Evolutionary conservation across 345 rosid genomes (phyloP).

Genomic region (Populus simonii): DNA sequence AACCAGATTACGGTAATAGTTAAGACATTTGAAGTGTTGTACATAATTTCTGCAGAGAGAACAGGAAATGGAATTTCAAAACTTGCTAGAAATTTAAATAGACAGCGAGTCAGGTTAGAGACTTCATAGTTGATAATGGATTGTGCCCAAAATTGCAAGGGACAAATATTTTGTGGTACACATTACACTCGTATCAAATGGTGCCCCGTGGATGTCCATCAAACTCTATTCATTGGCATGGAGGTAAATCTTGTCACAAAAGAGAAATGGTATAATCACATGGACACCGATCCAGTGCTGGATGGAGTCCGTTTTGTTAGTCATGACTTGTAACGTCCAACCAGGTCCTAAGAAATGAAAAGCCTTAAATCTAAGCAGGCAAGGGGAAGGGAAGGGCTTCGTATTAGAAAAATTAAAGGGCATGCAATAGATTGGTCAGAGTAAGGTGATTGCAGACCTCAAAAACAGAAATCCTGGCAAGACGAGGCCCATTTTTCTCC

Average conservation of each 20-base stretch:
- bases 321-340: not conserved
- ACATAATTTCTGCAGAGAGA: not conserved
- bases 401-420: not conserved
- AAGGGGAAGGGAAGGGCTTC: not conserved
- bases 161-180: not conserved
- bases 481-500: conserved; percentile 77
- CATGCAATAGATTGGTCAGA: not conserved
- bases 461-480: conserved; percentile 76
- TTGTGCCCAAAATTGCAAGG: not conserved
- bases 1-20: not conserved
- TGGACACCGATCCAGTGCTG: not conserved
- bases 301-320: not conserved
- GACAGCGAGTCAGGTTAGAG: not conserved
- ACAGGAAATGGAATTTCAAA: not conserved
- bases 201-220: not conserved
- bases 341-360: not conserved
- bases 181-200: not conserved
- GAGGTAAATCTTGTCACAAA: not conserved
- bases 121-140: not conserved
- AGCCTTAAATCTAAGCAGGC: not conserved
- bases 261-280: not conserved
- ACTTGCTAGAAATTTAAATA: not conserved
- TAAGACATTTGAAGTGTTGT: not conserved
- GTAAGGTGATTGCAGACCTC: conserved; percentile 51
- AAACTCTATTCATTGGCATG: not conserved